These are phyloP conservation scores for Rhododendron henanense DNA, from an alignment of 148 eudicot genomes.

Conservation along the genomic window DNA sequence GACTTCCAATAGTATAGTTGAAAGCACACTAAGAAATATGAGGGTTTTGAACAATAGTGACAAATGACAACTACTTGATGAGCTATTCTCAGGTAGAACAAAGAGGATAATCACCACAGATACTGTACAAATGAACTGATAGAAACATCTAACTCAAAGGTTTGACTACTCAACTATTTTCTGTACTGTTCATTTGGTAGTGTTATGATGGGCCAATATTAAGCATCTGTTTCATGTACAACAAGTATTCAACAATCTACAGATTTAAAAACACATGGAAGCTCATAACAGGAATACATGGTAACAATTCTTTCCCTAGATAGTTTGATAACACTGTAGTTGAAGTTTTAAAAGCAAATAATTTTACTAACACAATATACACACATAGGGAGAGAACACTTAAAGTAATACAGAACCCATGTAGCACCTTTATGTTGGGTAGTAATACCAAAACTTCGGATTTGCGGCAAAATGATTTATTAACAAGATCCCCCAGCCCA, in stretches of 20 bases:
- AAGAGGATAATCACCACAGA: background rate
- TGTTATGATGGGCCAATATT: background rate
- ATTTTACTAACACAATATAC: background rate
- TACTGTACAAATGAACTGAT: background rate
- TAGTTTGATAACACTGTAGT: background rate
- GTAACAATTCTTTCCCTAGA: background rate
- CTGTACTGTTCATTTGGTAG: background rate
- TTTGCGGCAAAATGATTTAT: background rate
- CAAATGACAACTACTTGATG: background rate
- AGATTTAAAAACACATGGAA: background rate
- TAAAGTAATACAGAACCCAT: background rate
- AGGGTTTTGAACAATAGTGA: background rate
- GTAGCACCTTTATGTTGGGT: background rate
- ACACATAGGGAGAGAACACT: background rate
- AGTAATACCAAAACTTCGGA: background rate
- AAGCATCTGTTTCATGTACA: background rate
- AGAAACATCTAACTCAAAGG: background rate
- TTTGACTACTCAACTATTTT: background rate
- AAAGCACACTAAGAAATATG: background rate
- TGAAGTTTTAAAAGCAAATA: background rate
- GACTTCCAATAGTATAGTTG: background rate
- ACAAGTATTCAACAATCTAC: background rate
- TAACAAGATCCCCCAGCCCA: background rate
- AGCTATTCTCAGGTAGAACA: background rate
- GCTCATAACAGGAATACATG: background rate